phyloP scores from a whole-genome alignment of 1,284 basidiomycete genomes.

The Albatrellus sp. region DNA sequence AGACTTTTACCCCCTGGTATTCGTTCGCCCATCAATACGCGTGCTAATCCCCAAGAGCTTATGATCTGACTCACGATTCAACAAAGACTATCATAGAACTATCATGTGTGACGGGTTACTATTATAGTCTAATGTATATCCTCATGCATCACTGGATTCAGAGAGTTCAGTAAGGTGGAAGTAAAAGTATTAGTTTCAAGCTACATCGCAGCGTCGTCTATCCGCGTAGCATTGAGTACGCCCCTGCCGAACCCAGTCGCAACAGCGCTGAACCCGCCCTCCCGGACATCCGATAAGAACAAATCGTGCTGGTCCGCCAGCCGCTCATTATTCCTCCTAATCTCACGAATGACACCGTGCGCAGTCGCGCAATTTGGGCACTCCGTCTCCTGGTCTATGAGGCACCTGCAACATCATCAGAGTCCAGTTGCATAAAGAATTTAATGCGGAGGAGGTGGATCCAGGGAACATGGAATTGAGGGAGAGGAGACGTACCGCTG shows the following conservation, averaged over 20 bases:
- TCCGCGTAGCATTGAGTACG: constrained; percentile 33
- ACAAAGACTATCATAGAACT: no score
- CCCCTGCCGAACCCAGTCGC: constrained; percentile 74
- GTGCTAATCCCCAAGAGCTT: no score
- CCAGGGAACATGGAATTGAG: not conserved
- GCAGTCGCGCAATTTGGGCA: constrained; percentile 82
- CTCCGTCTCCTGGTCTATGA: constrained; percentile 76
- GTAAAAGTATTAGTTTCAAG: not conserved
- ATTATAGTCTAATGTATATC: no score
- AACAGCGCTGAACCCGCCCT: constrained; percentile 74
- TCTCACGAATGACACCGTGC: constrained; percentile 83
- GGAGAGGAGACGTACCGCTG: constrained; percentile 47
- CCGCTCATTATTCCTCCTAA: constrained; percentile 72
- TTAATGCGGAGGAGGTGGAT: not conserved
- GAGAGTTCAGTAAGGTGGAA: not conserved
- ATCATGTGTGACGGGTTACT: no score
- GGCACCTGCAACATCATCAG: constrained; percentile 38
- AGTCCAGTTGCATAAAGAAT: not conserved
- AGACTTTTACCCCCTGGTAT: no score
- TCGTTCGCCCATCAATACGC: no score
- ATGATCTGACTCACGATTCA: no score
- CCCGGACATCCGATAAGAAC: constrained; percentile 79
- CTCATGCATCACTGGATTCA: no score
- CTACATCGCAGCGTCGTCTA: constrained; percentile 7
- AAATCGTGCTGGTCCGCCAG: constrained; percentile 79